A percentile compares a stretch with the other conserved stretches of the same genome.
These are phyloP conservation scores for Akanthomyces uredinophilus DNA, from an alignment of 2,329 filamentous ascomycete species.

Conservation along the genomic window DNA sequence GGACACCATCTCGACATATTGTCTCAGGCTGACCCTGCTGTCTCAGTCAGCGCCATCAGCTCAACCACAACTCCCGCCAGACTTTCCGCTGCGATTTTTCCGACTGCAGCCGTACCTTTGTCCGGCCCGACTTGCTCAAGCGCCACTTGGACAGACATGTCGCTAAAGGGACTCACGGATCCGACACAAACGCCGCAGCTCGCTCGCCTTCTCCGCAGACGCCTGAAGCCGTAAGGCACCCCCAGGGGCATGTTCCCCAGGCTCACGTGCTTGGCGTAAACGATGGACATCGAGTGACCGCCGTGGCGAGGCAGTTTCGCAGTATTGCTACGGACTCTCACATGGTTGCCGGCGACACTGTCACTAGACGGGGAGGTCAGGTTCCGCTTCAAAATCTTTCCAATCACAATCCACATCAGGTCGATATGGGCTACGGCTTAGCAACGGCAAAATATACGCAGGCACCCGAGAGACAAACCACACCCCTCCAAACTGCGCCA, in stretches of 20 bases:
- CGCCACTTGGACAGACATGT: constrained; percentile 77
- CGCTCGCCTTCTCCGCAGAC: constrained; percentile 4
- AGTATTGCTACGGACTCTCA: neutral
- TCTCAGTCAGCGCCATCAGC: constrained; percentile 73
- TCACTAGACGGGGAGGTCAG: neutral
- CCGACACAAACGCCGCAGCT: neutral
- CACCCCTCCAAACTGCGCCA: neutral
- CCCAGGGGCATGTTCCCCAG: neutral
- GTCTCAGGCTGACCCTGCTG: constrained; percentile 17
- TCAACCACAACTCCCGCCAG: constrained; percentile 94
- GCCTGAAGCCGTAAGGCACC: neutral
- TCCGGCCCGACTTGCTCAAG: constrained; percentile 87
- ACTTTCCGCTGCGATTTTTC: constrained; percentile 92
- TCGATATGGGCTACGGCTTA: neutral
- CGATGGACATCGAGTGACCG: neutral
- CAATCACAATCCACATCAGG: neutral
- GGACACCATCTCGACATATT: constrained; percentile 21
- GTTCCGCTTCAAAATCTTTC: neutral
- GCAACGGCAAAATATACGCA: neutral
- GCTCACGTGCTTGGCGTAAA: neutral
- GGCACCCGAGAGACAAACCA: neutral
- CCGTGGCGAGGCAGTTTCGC: neutral
- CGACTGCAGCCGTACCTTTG: constrained; percentile 84
- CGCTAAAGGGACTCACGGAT: constrained; percentile 64
- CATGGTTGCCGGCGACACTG: neutral